These are phyloP conservation scores for Colletotrichum coccodes DNA, from an alignment of 2,329 filamentous ascomycete species.

Conservation along the genomic window DNA sequence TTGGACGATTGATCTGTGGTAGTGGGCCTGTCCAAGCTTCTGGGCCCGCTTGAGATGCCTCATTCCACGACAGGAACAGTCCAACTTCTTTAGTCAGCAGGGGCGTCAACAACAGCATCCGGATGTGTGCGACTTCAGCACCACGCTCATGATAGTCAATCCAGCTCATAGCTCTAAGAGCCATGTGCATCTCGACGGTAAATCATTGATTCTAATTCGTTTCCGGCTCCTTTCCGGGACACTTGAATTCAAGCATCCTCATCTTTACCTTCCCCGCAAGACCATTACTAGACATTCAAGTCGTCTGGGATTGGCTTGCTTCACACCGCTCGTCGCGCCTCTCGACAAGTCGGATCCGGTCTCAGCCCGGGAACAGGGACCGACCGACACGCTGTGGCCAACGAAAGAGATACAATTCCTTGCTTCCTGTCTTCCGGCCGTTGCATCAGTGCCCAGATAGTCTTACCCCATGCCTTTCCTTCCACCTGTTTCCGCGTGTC, in stretches of 20 bases:
- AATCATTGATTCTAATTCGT: background rate
- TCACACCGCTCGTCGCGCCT: background rate
- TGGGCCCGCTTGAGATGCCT: conserved; percentile 2
- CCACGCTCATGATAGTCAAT: background rate
- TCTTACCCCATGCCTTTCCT: background rate
- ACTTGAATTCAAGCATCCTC: background rate
- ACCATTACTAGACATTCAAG: no score
- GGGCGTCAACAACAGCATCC: background rate
- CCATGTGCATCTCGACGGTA: background rate
- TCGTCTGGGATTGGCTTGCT: background rate
- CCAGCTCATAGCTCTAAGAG: background rate
- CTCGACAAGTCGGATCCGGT: background rate
- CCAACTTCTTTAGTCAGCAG: background rate
- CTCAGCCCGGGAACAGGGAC: background rate
- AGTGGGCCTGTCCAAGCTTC: background rate
- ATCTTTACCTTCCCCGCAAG: no score
- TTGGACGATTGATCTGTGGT: conserved; percentile 9
- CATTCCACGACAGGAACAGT: conserved; percentile 1
- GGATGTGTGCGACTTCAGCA: background rate
- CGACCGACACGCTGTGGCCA: background rate
- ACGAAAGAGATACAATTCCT: no score
- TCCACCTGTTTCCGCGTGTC: background rate
- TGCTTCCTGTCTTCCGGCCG: background rate
- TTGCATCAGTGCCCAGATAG: background rate
- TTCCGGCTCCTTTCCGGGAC: background rate